These are phyloP conservation scores for Ogataea methanolica DNA, from an alignment of 805 yeast species.

Conservation along the genomic window DNA sequence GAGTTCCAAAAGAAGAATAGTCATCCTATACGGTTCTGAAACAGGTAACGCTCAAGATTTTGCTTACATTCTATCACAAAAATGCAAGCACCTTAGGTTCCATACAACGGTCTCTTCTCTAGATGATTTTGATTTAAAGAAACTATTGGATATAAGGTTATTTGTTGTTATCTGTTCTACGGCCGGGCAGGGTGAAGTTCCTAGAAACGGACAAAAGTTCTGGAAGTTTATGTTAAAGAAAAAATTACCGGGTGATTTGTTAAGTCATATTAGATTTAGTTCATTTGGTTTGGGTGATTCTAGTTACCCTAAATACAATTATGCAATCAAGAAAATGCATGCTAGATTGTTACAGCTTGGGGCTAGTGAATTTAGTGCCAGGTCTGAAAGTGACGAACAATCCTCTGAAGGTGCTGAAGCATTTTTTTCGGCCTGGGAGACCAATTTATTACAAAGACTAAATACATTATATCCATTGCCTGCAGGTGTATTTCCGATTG, in stretches of 20 bases:
- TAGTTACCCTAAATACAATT: conserved; percentile 82
- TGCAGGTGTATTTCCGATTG: conserved; percentile 24
- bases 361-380: conserved; percentile 59
- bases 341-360: conserved; percentile 78
- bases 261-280: conserved; percentile 59
- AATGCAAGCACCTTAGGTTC: conserved; percentile 50
- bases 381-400: conserved; percentile 90
- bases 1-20: conserved; percentile 31
- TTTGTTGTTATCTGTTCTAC: conserved; percentile 73
- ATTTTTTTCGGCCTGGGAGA: conserved; percentile 72
- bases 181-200: conserved; percentile 93
- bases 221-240: conserved; percentile 71
- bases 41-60: conserved; percentile 89
- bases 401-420: conserved; percentile 74
- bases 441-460: conserved; percentile 36
- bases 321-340: conserved; percentile 83
- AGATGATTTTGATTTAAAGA: conserved; percentile 56
- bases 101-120: conserved; percentile 45
- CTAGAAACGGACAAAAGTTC: conserved; percentile 66
- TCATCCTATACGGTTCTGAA: conserved; percentile 83
- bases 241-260: conserved; percentile 53
- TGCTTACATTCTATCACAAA: conserved; percentile 58
- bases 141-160: conserved; percentile 43
- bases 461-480: conserved; percentile 33
- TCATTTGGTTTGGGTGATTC: conserved; percentile 93